Base-by-base conservation (phyloP, 1,284 basidiomycete species). In the Ustilago hordei region DNA sequence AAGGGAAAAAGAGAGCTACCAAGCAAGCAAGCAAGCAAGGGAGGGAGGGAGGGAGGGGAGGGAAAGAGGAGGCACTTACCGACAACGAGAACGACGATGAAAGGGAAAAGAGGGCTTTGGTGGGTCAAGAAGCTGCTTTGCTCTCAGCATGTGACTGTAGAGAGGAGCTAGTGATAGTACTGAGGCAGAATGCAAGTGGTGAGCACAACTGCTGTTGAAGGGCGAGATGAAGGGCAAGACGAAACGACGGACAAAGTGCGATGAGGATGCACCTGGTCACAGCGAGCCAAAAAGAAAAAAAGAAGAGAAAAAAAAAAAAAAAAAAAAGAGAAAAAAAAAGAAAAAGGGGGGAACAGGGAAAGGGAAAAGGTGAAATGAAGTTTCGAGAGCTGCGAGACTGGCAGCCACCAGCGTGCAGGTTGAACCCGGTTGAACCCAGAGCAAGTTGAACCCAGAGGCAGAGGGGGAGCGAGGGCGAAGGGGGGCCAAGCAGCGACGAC, bases 151-250 rank as follows among this genome's bases (percentile, higher is more conserved):
- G 70, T 73, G 65, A 73, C 52, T 73, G 70, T 64, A 73, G 54
- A 61, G 50, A 61, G 55, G 52, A 59, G 56, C 55, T 70, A 62
- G 50, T 64, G 68, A 59, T 65, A 61, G 70, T 68, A 58, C 65
- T 64, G 70, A 68, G 70, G 70, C 70, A 73, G 65, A 68, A 60
- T 61, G 70, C 70, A 64, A 61, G 58, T 61, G 70, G 53, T 50
- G 61, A 64, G 64, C 61, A 63, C 54, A 32, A 36, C 53, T 53
- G 36, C 65, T 68, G 48, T 68, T 68, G 61, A 68, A 43, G 35
- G 54, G 28, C 41, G 41, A 54, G 36, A 45, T 45, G 43, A 45
- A 45, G 43, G 43, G 11, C n/a, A 11, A 41, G 35, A n/a, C 31
- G 28, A 28, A 36, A 56, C 43, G 69, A 67, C 47, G 64, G 69